These are phyloP conservation scores for Apiotrichum laibachii DNA, from an alignment of 1,284 basidiomycete genomes.

Conservation along the genomic window DNA sequence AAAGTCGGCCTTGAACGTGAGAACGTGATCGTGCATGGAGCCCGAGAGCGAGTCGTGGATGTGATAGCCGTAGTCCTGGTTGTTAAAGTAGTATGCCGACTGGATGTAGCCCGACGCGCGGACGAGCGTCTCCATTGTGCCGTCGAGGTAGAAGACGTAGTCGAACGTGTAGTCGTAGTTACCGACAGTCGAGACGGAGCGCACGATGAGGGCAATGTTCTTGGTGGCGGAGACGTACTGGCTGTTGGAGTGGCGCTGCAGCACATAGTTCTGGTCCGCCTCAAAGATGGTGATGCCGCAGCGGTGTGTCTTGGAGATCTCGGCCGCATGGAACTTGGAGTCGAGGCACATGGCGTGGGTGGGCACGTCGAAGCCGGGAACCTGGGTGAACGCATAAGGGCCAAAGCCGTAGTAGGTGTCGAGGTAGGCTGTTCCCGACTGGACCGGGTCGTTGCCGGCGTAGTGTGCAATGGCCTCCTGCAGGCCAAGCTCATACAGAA, in stretches of 20 bases:
- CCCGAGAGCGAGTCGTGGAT: conserved; percentile 42
- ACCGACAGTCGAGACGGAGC: conserved; percentile 40
- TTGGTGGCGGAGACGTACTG: conserved; percentile 38
- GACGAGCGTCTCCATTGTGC: conserved; percentile 40
- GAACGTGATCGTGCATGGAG: conserved; percentile 42
- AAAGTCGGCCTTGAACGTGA: conserved; percentile 35
- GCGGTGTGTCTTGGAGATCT: conserved; percentile 29
- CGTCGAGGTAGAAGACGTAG: conserved; percentile 44
- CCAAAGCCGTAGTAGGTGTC: conserved; percentile 38
- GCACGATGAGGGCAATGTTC: conserved; percentile 39
- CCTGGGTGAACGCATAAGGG: conserved; percentile 34
- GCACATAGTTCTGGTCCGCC: conserved; percentile 30
- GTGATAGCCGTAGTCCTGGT: conserved; percentile 40
- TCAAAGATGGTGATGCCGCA: conserved; percentile 44
- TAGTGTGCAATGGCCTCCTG: conserved; percentile 44
- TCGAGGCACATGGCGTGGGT: conserved; percentile 19
- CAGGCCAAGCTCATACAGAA: conserved; percentile 45
- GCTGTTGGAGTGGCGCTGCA: conserved; percentile 37
- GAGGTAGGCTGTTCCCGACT: conserved; percentile 30
- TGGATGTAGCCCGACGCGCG: conserved; percentile 46
- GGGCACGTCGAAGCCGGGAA: conserved; percentile 42
- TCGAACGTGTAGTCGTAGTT: conserved; percentile 41
- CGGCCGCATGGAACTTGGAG: conserved; percentile 34
- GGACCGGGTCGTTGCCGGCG: conserved; percentile 38
- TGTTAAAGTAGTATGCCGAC: conserved; percentile 38